phyloP scores from a whole-genome alignment of 768 basidiomycete species.

The Serendipita indica region DNA sequence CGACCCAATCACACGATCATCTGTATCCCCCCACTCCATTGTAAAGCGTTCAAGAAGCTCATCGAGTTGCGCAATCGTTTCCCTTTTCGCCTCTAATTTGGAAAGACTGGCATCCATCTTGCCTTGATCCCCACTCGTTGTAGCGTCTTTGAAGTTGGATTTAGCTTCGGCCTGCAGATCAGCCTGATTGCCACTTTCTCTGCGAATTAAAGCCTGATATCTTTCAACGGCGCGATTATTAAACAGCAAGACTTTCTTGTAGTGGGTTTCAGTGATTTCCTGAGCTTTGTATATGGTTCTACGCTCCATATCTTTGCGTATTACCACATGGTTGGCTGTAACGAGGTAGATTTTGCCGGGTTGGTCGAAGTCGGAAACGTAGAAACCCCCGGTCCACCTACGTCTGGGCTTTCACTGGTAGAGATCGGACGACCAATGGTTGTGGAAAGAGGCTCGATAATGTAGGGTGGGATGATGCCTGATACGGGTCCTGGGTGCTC shows the following conservation, averaged over 20 bases:
- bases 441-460: background rate
- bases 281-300: conserved; percentile 18
- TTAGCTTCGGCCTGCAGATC: too few relatives aligned
- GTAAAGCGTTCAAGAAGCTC: conserved; percentile 15
- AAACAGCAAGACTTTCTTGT: conserved; percentile 19
- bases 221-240: conserved; percentile 17
- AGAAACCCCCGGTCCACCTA: conserved; percentile 24
- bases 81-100: background rate
- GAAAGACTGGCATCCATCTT: conserved; percentile 7
- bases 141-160: too few relatives aligned
- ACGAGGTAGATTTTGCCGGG: conserved; percentile 19
- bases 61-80: background rate
- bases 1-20: conserved; percentile 7
- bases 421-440: conserved; percentile 19
- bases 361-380: conserved; percentile 18
- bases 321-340: conserved; percentile 19
- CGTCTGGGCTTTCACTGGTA: conserved; percentile 17
- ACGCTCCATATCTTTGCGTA: conserved; percentile 15
- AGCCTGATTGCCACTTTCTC: too few relatives aligned
- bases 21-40: background rate
- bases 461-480: background rate
- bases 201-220: too few relatives aligned
- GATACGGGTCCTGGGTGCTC: background rate
- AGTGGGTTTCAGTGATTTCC: conserved; percentile 7
- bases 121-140: too few relatives aligned